Evolutionary conservation across 805 yeast species (phyloP).

Genomic region (Candida namnaoensis): DNA sequence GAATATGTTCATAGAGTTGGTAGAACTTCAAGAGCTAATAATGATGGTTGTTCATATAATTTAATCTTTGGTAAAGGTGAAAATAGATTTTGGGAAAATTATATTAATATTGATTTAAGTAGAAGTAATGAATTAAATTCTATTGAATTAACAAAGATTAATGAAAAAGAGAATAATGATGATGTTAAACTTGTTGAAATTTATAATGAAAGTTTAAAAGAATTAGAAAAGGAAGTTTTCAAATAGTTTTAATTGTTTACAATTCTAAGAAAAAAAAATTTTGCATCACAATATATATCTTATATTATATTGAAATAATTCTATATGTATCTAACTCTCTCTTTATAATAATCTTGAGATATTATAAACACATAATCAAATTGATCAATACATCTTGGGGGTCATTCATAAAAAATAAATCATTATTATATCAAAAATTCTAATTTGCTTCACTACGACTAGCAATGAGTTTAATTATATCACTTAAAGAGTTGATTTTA

Average conservation of each 20-base stretch:
- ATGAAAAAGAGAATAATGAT: conserved; percentile 6
- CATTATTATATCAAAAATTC: too few relatives aligned
- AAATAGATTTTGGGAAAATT: conserved; percentile 48
- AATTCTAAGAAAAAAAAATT: too few relatives aligned
- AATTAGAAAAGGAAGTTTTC: conserved; percentile 33
- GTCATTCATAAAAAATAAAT: too few relatives aligned
- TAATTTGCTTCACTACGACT: conserved; percentile 32
- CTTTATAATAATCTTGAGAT: too few relatives aligned
- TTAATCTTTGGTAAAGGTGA: conserved; percentile 77
- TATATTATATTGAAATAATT: too few relatives aligned
- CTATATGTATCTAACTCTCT: too few relatives aligned
- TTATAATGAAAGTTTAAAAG: conserved; percentile 36
- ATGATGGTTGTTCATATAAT: conserved; percentile 65
- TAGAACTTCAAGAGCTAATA: conserved; percentile 92
- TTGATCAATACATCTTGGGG: too few relatives aligned
- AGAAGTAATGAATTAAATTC: conserved; percentile 31
- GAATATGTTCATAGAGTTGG: conserved; percentile 97
- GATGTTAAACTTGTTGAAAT: conserved; percentile 23
- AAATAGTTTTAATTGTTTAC: not conserved
- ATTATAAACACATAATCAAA: too few relatives aligned
- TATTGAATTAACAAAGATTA: conserved; percentile 14
- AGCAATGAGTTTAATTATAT: conserved; percentile 72
- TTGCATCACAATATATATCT: too few relatives aligned
- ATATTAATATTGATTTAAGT: conserved; percentile 41
- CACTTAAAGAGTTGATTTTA: conserved; percentile 77